Evolutionary conservation across 2,329 filamentous ascomycete genomes (phyloP), one percentile per base, ranked within the genome.

Genomic region (Xenoacremonium recifei): DNA sequence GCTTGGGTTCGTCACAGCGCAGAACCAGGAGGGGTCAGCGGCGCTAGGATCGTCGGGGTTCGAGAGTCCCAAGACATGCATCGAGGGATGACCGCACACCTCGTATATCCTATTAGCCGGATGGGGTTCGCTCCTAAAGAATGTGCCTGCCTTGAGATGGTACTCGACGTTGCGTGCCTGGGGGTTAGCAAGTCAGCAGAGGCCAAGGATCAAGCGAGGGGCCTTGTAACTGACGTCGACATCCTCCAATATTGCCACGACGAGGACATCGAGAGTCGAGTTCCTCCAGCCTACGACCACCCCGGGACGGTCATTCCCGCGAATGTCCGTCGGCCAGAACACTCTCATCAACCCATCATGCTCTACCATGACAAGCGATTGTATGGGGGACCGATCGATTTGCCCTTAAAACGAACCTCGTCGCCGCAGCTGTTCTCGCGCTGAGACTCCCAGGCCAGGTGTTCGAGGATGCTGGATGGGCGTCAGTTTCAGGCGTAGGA

Each of bases 241-340:
- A 70, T 93, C 87, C 61, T 95, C 88, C 48, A 99, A 71, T 35
- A 97, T 80, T 19, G 89, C 85, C 37, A 97, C 83, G 27, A 97
- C 91, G 58, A 97, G 87, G 35, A 97, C 75, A 67, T 99, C 93
- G 39, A 90, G 73, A 35, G 85, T 84, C 27, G 92, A 96, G 66
- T 99, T 99, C 59, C 87, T 83, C 89, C 92, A 99, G 60, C 93
- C 93, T 35, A 99, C 87, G 51, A 99, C 82, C 47, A 96, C 87
- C 33, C 92, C 93, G 31, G 89, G 81, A 43, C 80, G 75, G 54
- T 82, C 79, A 41, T 84, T 87, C 65, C 76, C 78, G 40, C 80
- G 77, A 60, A 89, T 82, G 70, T 95, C 91, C 60, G 87, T 87
- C 59, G 93, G 95, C 93, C 93, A 99, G 73, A 99, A 97, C 72